These are phyloP conservation scores for Alternaria sp. DNA, from an alignment of 2,329 filamentous ascomycete species.

Conservation along the genomic window DNA sequence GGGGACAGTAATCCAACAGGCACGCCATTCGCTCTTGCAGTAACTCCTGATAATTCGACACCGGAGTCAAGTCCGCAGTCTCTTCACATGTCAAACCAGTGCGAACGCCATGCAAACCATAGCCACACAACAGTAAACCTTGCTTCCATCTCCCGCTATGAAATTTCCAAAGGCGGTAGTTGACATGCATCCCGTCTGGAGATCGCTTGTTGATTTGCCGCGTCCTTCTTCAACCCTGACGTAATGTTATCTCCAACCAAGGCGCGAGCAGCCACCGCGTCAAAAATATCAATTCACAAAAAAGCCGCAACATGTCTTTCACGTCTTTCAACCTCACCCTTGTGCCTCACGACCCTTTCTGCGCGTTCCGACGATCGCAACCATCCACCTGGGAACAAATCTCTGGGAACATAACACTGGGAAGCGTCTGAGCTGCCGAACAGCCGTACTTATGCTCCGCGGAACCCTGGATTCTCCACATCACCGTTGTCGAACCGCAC, in stretches of 20 bases:
- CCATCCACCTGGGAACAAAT: background rate
- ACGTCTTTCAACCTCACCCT: background rate
- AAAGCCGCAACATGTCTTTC: slow-evolving; percentile 5
- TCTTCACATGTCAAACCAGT: slow-evolving; percentile 8
- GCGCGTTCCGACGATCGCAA: background rate
- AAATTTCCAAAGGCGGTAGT: slow-evolving; percentile 8
- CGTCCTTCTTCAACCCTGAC: slow-evolving; percentile 11
- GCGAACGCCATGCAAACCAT: background rate
- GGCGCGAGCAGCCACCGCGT: slow-evolving; percentile 15
- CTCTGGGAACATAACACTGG: background rate
- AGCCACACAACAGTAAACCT: slow-evolving; percentile 5
- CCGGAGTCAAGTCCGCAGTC: background rate
- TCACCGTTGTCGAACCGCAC: slow-evolving; percentile 26
- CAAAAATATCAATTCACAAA: background rate
- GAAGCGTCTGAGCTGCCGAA: background rate
- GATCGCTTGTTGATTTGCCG: slow-evolving; percentile 9
- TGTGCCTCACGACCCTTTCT: background rate
- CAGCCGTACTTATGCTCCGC: slow-evolving; percentile 16
- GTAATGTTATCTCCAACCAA: slow-evolving; percentile 18
- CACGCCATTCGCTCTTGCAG: background rate
- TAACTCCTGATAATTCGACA: background rate
- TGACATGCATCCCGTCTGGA: slow-evolving; percentile 21
- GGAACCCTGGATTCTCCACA: slow-evolving; percentile 30
- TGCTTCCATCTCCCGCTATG: slow-evolving; percentile 18
- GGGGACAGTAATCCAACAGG: background rate